Conservation (phyloP, 2,329 filamentous ascomycete genomes). For the Fusarium succisae region DNA sequence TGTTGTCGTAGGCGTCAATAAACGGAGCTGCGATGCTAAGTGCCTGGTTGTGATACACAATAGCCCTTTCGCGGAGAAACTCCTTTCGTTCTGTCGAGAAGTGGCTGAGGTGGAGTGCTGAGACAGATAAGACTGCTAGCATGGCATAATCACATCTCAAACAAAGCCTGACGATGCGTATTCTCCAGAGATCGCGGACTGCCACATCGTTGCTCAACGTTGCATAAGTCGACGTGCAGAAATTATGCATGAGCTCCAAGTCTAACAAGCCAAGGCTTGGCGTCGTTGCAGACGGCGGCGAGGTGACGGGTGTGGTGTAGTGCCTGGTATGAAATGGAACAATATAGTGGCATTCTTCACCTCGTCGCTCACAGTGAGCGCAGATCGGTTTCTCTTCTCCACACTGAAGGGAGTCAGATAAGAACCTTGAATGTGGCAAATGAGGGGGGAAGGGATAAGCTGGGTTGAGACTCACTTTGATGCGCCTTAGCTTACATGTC, state of each 20-base stretch:
- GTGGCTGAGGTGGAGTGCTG: not conserved
- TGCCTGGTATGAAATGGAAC: not conserved
- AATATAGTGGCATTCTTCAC: not conserved
- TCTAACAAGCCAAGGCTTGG: not conserved
- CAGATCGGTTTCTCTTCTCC: not conserved
- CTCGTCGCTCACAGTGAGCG: not conserved
- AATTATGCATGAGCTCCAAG: not conserved
- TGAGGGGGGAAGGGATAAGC: accelerated
- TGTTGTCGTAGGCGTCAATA: not conserved
- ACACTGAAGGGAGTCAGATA: not conserved
- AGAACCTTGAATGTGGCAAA: no score
- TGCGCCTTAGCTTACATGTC: not conserved
- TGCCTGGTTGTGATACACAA: not conserved
- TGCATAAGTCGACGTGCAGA: not conserved
- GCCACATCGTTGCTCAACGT: not conserved
- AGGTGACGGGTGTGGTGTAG: not conserved
- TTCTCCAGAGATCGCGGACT: not conserved
- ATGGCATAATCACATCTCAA: not conserved
- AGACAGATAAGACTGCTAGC: not conserved
- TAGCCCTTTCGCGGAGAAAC: not conserved
- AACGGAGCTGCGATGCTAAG: not conserved
- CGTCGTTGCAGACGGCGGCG: not conserved
- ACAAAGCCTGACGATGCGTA: not conserved
- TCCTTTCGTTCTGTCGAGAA: not conserved
- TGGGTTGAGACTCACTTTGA: not conserved